Conservation (phyloP, 768 basidiomycete genomes). For the Suillus luteus region DNA sequence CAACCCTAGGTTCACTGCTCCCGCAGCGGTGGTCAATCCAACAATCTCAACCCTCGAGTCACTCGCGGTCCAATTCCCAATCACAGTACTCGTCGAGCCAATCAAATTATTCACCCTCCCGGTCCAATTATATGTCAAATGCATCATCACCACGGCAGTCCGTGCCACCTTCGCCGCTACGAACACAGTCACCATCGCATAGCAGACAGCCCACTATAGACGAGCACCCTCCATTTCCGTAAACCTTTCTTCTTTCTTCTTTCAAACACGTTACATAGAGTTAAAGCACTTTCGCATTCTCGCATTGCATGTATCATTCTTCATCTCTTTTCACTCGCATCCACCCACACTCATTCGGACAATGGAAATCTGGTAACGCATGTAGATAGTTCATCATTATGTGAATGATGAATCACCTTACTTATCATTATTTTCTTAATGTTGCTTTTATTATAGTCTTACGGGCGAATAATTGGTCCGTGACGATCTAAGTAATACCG, state of each 20-base stretch:
- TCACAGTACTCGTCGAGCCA: constrained; percentile 32
- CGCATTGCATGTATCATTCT: constrained; percentile 8
- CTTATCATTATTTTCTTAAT: constrained; percentile 17
- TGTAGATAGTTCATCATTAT: constrained; percentile 10
- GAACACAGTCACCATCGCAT: constrained; percentile 28
- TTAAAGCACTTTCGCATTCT: constrained; percentile 4
- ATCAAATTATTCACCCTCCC: constrained; percentile 10
- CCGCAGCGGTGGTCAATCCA: constrained; percentile 37
- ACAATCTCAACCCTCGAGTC: constrained; percentile 27
- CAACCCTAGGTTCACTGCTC: constrained; percentile 36
- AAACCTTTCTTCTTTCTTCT: not conserved
- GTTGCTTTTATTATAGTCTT: constrained; percentile 7
- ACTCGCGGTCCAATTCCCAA: constrained; percentile 33
- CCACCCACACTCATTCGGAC: constrained; percentile 15
- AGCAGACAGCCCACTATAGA: constrained; percentile 37
- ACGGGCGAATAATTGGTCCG: not conserved
- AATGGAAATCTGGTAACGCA: constrained; percentile 9
- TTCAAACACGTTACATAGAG: not conserved
- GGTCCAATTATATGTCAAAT: constrained; percentile 16
- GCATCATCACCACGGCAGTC: constrained; percentile 35
- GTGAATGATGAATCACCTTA: constrained; percentile 5
- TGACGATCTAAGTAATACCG: not conserved
- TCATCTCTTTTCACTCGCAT: not conserved
- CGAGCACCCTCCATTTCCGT: constrained; percentile 23
- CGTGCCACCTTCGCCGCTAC: constrained; percentile 33